Evolutionary conservation across 2,329 filamentous ascomycete genomes (phyloP), one percentile per base, ranked within the genome.

Genomic region (Cladobotryum protrusum): DNA sequence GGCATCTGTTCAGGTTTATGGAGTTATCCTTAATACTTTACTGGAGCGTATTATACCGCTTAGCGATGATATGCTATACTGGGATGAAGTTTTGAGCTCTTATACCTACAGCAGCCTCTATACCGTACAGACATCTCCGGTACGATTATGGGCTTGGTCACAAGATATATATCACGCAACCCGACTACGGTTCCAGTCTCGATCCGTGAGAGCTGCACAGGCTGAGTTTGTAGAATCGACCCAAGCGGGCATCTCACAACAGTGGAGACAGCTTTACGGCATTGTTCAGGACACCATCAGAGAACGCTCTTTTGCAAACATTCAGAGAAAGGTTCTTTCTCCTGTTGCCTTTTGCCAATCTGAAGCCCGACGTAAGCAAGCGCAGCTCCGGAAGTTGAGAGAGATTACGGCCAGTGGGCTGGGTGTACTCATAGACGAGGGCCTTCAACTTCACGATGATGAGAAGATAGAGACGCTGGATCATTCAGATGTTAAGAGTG

Each of bases 41-140:
- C 70, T 96, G 11, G 86, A 92, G 49, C 86, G 93, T 59, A 95
- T 90, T 11, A 83, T 92, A 11, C 85, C 86, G 0, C 69, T 99
- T 15, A 87, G 83, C 59, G 85, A 96, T 56, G 90, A 96, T 58
- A 85, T 96, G 19, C 91, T 86, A 82, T 97, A 97, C 66, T 99
- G 93, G 93, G 89, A 96, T 62, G 87, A 93, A 57, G 79, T 96
- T 2, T 71, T 96, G 29, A 81, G 82, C 9, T 95, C 89, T 1
- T 85, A 89, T 58, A 77, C 82, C 44, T 88, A 86, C 61, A 91
- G 87, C 56, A 85, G 83, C 32, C 65, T 96, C 3, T 96, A 96
- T 67, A 86, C 88, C 13, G 70, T 95, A 8, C 93, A 99, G 67
- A 96, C 85, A 0, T 89, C 86, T 1, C 93, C 93, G 0, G 60